Evolutionary conservation across 495 filamentous ascomycete genomes (phyloP).

Genomic region (Margaritispora aquatica): DNA sequence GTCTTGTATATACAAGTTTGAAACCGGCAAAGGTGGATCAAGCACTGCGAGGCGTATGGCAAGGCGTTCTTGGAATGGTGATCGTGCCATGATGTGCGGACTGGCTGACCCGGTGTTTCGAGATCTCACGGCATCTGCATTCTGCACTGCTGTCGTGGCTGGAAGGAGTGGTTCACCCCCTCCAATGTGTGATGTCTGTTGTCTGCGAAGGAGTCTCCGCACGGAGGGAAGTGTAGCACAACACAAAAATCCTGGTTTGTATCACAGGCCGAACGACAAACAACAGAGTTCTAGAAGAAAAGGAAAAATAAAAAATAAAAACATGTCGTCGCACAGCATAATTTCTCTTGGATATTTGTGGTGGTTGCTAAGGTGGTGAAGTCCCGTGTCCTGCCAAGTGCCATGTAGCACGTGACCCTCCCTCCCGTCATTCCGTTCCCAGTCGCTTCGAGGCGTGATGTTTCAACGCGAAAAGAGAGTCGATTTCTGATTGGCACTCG

Average conservation of each 20-base stretch:
- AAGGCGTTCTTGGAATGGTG: no score
- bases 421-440: not conserved
- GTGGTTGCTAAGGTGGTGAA: no score
- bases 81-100: not conserved
- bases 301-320: not conserved
- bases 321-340: no score
- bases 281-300: not conserved
- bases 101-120: not conserved
- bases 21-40: not conserved
- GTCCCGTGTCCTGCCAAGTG: no score
- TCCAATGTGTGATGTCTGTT: not conserved
- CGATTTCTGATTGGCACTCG: not conserved
- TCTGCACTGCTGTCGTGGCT: not conserved
- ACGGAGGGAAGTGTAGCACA: not conserved
- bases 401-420: not conserved
- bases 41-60: not conserved
- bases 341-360: no score
- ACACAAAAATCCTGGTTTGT: not conserved
- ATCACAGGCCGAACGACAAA: not conserved
- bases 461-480: not conserved
- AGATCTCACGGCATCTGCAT: not conserved
- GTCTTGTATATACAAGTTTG: not conserved
- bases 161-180: not conserved
- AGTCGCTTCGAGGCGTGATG: not conserved
- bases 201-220: not conserved